Evolutionary conservation across 352 stramenopile species (phyloP), one percentile per base, ranked within the genome.

Genomic region (Pythium aquatile): DNA sequence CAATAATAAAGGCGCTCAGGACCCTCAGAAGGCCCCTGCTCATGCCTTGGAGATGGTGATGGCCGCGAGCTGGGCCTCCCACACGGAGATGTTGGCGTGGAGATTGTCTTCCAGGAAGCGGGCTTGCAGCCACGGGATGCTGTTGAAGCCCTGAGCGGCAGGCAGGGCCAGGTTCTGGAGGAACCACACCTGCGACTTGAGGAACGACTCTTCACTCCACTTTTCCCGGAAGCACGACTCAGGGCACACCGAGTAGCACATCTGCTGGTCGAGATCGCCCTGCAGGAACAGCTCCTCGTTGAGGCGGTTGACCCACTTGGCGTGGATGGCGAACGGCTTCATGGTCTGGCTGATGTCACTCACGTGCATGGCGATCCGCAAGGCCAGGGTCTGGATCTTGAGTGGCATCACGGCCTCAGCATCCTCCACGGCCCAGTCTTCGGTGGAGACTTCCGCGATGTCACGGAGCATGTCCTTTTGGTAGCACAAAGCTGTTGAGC

Each of bases 331-430:
- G 46, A 91, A 91, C 44, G 85, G 83, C 72, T 94, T 94, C 78
- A 88, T 91, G 24, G 83, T 92, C 69, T 94, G 85, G 52, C 81
- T 87, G 44, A 94, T 88, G 61, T 94, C 85, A 60, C 83, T 89
- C 60, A 90, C 83, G 58, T 94, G 85, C 78, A 92, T 85, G n/a
- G 79, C 79, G 44, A 79, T 84, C 14, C 83, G 79, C 40, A 91
- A 57, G 33, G 73, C 75, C 13, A 82, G 64, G 6, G 83, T 63
- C 55, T 91, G 81, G 42, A 89, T 69, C 30, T 65, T 65, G 56
- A 86, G 64, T 1, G 79, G 69, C 17, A 91, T 54, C 17, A 82
- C 70, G 0, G 63, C 49, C 14, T 68, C 53, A 5, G 55, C 49
- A n/a, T 24, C 40, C 29, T 59, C 51, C 46, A 66, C 58, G 20